Base-by-base conservation (phyloP, 23 red algal genomes). In the Agarophyton chilense region DNA sequence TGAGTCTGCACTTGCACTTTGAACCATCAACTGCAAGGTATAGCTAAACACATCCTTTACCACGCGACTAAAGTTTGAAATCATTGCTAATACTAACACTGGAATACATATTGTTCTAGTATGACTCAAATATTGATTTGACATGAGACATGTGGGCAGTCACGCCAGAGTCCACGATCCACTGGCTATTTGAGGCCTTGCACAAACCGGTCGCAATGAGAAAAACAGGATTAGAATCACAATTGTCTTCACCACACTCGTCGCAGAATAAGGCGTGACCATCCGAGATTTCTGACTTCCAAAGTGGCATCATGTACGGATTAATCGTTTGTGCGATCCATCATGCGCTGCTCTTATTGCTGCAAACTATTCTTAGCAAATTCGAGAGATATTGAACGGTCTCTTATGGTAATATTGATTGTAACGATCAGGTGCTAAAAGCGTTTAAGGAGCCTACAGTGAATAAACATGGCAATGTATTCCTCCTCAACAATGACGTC, bases 331-430 rank as follows among this genome's bases (percentile, higher is more conserved):
- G 0, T 16, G 22, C 51, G 1, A 54, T 80, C 76, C 17, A 17
- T 41, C 0, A 71, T 40, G 18, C 55, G 0, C 29, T 75, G 64
- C 51, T 87, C 82, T 41, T 87, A n/a, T 52, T 72, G 82, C 65
- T 76, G 0, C 0, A 74, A 52, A 52, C 82, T n/a, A 74, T 54
- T 76, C 82, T 87, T 87, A 5, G 55, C 60, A 56, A 87, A 87
- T 18, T 87, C 65, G 13, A 87, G 41, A 19, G 12, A 22, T 26
- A 85, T 18, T 47, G 12, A 0, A 62, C 64, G 1, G n/a, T 68
- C 81, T 10, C 81, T 62, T 41, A 71, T 74, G 14, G 65, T 46
- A 25, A 41, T 43, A 0, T 87, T 0, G n/a, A 87, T 55, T 14
- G 82, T 1, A 16, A 87, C 57, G 36, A 87, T 87, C 21, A 49